Conservation (phyloP, 805 yeast species). For the Pichia californica region DNA sequence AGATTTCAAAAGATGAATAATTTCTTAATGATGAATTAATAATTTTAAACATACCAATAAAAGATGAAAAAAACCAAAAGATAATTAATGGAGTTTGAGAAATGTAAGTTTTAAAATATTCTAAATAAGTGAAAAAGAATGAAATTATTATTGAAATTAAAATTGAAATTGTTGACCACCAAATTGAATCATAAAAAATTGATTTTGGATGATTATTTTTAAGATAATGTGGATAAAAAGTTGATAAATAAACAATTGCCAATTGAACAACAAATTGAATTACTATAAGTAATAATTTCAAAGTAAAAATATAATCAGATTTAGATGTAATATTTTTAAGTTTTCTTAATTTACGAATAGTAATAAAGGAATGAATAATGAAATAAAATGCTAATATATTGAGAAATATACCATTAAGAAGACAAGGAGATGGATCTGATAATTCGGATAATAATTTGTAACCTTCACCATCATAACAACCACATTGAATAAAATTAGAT, state of each 20-base stretch:
- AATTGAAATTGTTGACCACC: slow-evolving; percentile 28
- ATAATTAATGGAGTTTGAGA: slow-evolving; percentile 64
- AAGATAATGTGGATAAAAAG: slow-evolving; percentile 11
- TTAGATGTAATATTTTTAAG: slow-evolving; percentile 26
- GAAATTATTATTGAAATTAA: slow-evolving; percentile 45
- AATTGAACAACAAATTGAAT: slow-evolving; percentile 35
- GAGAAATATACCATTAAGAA: slow-evolving; percentile 39
- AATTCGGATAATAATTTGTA: slow-evolving; percentile 34
- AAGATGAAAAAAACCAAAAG: slow-evolving; percentile 62
- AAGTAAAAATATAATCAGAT: slow-evolving; percentile 34
- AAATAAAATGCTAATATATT: slow-evolving; percentile 32
- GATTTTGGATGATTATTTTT: slow-evolving; percentile 13
- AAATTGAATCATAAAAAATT: slow-evolving; percentile 23
- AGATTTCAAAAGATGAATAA: slow-evolving; percentile 26
- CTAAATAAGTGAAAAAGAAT: slow-evolving; percentile 57
- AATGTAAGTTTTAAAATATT: slow-evolving; percentile 57
- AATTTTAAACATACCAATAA: slow-evolving; percentile 43
- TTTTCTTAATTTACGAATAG: slow-evolving; percentile 30
- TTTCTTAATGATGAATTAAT: slow-evolving; percentile 36
- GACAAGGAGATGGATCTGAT: slow-evolving; percentile 47
- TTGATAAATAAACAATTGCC: slow-evolving; percentile 14
- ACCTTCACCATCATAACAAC: slow-evolving; percentile 39
- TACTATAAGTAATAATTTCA: slow-evolving; percentile 35
- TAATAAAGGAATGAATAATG: slow-evolving; percentile 33
- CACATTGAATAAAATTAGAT: slow-evolving; percentile 18